Base-by-base conservation (phyloP, 2,329 filamentous ascomycete species). In the Xylariaceae sp. region DNA sequence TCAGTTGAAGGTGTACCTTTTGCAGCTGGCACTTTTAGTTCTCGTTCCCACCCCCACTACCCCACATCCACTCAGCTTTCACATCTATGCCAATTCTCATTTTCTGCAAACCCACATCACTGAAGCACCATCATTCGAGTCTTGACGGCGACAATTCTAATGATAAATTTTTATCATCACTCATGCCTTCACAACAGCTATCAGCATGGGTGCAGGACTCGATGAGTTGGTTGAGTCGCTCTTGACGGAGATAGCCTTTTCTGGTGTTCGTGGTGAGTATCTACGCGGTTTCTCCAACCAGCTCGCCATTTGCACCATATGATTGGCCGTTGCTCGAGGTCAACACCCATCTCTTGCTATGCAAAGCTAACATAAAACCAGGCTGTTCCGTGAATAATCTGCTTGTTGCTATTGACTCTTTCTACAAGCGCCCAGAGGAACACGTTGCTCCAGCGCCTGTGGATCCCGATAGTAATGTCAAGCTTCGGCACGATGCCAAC, bases 171-270 rank as follows among this genome's bases (percentile, higher is more conserved):
- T 63, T 53, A 43, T 42, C 49, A 26, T 50, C 44, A 41, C 46
- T 29, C 55, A 69, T 68, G 66, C 27, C 50, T 59, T 21, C 42
- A 40, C 35, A 37, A 43, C 30, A 16, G 24, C 46, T 35, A 43
- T 50, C 65, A 69, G 53, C 21, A 73, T 73, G 71, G 68, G 67
- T 39, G 70, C 64, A 58, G 75, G 74, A 60, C 71, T 77, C 54
- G 75, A 78, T 63, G 73, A 74, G 63, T 65, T 77, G 62, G 70
- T 77, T 45, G 75, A 78, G 61, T 72, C 70, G 55, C 72, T 77
- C 54, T 67, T 78, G 50, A 70, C 67, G 1, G 73, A 77, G 66
- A 75, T 76, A 35, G 74, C 74, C 15, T 77, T 75, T 62, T 72
- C 71, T 29, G 75, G 75, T 27, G 68, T 73, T 48, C 68, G 67